Evolutionary conservation across 2,329 filamentous ascomycete genomes (phyloP), one percentile per base, ranked within the genome.

Genomic region (Verticillium dahliae): DNA sequence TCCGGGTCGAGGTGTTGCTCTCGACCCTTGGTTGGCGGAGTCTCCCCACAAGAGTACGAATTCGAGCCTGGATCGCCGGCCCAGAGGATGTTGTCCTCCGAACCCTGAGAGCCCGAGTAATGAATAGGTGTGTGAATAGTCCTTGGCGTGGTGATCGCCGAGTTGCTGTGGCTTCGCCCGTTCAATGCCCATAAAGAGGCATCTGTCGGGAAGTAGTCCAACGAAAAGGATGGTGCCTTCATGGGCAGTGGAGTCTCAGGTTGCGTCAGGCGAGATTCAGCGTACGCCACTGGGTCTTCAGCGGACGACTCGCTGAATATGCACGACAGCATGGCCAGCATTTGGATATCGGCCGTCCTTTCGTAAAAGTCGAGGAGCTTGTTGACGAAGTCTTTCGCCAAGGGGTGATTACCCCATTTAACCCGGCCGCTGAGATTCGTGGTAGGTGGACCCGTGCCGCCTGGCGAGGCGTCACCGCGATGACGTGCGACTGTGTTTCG

Each of bases 251-350:
- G 86, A 33, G 84, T 87, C 65, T 88, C 83, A 6, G 85, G 80
- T 61, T 85, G 81, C 0, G 82, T 79, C 59, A 86, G 75, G 61
- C 80, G 80, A 1, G 81, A 80, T 65, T 85, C 84, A 15, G 81
- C 79, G 65, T 86, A 86, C 4, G 85, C 82, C 31, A 85, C 77
- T 57, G 79, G 79, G 62, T 86, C 80, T 54, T 83, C 78, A 0
- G 81, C 76, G 13, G 81, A 78, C 0, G 85, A 80, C 58, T 89
- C 86, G 66, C 82, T 85, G 69, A 90, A 89, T 62, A 90, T 82
- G 70, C 87, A 90, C 1, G 87, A 87, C 34, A 90, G 78, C 85
- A 90, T 89, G 9, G 87, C 87, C 60, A 90, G 70, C 87, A 90
- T 90, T 71, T 90, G 87, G 13, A 89, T 75, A 63, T 90, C 87